Evolutionary conservation across 164 flowering plant genomes (phyloP), one percentile per base, ranked within the genome.

Genomic region (Umbilicus rupestris): DNA sequence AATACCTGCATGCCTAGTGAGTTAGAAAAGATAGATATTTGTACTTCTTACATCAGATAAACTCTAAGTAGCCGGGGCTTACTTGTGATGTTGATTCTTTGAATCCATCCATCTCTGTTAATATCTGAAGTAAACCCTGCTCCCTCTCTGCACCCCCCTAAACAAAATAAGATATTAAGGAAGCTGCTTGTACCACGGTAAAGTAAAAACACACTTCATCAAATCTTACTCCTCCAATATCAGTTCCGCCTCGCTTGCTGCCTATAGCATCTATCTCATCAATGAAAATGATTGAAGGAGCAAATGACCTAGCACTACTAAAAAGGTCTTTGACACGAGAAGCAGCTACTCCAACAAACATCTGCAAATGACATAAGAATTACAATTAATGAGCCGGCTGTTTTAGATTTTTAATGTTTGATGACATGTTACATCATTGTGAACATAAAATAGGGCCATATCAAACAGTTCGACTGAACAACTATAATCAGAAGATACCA

Each of bases 241-340:
- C 98, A 72, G 98, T 95, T 65, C 96, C 97, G 50, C 98, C 98
- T 74, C 97, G 96, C 82, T 89, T 91, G 78, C 97, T 83, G 49
- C 98, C 98, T 75, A 94, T 94, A 63, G 98, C 98, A 80, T 94
- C 98, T 67, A 94, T 94, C 87, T 91, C 98, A 72, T 94, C 97
- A 77, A 94, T 85, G 77, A 94, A 94, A 68, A 91, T 91, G 67
- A 94, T 91, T 35, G 95, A 91, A 33, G 98, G 98, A 57, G 98
- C 85, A 85, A 75, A 86, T 70, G 92, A 86, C 72, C 98, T 89
- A 65, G 98, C 88, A 79, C 82, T 94, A 65, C 82, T 73, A 82
- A 94, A 94, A 62, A 94, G 93, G 74, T 94, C 98, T 82, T 89
- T 94, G 37, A 94, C 96, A 72, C 97, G 96, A 70, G 98, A 76